These are phyloP conservation scores for Glutinoglossum americanum DNA, from an alignment of 495 filamentous ascomycete genomes.

Conservation along the genomic window DNA sequence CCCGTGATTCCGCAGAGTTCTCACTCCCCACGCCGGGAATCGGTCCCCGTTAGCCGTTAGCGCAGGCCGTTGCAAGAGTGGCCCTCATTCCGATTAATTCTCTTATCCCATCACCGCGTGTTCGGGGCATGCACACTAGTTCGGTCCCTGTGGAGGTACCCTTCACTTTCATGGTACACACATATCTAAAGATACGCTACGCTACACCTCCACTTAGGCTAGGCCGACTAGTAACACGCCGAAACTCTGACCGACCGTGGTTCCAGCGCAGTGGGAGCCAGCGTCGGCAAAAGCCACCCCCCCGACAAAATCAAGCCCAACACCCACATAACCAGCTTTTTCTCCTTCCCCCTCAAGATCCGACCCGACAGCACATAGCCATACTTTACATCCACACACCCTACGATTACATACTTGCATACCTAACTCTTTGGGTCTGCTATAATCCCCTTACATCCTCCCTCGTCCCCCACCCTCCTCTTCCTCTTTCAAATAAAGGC, in stretches of 20 bases:
- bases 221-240: neutral
- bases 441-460: neutral
- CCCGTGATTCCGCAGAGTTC: neutral
- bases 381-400: neutral
- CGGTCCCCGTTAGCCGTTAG: neutral
- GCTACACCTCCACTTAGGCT: neutral
- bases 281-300: neutral
- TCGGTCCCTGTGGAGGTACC: no score
- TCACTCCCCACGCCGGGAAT: neutral
- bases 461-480: neutral
- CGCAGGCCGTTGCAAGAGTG: neutral
- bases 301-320: neutral
- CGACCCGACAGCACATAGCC: neutral
- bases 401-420: neutral
- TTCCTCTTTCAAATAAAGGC: neutral
- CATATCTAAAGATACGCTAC: neutral
- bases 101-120: neutral
- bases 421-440: neutral
- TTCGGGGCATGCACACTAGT: neutral
- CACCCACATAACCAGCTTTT: neutral
- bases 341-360: neutral
- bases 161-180: neutral
- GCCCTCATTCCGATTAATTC: neutral
- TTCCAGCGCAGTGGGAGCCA: constrained; percentile 1
- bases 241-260: neutral